Evolutionary conservation across 1,139 yeast genomes (phyloP), one percentile per base, ranked within the genome.

Genomic region (Magnusiomyces tetraspermus): DNA sequence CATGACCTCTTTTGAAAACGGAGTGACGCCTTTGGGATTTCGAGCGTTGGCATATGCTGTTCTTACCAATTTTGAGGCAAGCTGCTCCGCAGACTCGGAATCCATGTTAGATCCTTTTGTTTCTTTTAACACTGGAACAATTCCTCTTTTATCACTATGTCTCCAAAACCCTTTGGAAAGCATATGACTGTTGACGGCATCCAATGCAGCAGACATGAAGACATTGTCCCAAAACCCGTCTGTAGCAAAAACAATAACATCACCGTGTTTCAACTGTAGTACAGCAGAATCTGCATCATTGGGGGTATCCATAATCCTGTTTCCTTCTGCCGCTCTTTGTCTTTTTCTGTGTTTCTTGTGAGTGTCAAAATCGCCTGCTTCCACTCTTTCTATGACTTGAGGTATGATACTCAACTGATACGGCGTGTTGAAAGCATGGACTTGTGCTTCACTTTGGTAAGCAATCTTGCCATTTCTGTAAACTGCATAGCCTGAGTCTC

Each of bases 161-260:
- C 10, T 51, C 45, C 56, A 55, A 22, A 51, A 49, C 30, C 54
- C 52, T 41, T 45, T 42, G 24, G 50, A 53, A 10, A 57, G 53
- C 71, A 69, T 64, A 26, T 55, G 57, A 13, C 64, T 63, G 21
- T 60, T 64, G 42, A 71, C 70, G 13, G 64, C 53, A 15, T 76
- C 64, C 60, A 82, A 88, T 52, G 89, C 83, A 64, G 89, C 96
- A 51, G 79, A 78, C 1, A 84, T 76, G 43, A 80, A 77, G 47
- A 90, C 79, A 67, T 92, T 92, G 68, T 92, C 98, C 24, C 87
- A 82, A 50, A 92, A 85, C 28, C 98, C 98, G 70, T 92, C 98
- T 1, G 97, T 88, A 45, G 95, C 94, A 64, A 90, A 82, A 55
- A 92, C 70, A 2, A 92, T 79, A 15, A 92, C 71, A 66, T 92